Percentiles rank a stretch among this genome's conserved stretches.
These are phyloP conservation scores for Botrytis squamosa DNA, from an alignment of 2,329 filamentous ascomycete species.

Conservation along the genomic window DNA sequence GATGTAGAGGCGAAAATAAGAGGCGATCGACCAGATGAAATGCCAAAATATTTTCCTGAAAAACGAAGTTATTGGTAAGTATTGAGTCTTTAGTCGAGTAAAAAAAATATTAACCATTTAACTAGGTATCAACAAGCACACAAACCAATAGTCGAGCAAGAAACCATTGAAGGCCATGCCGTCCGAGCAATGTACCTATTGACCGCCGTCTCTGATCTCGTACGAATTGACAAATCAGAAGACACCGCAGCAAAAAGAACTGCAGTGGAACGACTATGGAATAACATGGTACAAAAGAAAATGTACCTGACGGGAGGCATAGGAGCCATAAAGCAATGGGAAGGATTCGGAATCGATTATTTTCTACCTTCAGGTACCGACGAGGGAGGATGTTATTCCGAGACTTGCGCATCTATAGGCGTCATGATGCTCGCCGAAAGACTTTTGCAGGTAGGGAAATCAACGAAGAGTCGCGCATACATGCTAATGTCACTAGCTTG, in stretches of 20 bases:
- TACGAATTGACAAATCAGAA: conserved; percentile 41
- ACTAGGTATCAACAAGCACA: conserved; percentile 59
- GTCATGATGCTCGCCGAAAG: conserved; percentile 60
- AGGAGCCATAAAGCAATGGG: conserved; percentile 56
- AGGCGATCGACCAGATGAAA: conserved; percentile 49
- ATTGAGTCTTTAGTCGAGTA: conserved; percentile 13
- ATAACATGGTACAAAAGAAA: conserved; percentile 59
- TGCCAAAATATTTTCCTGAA: conserved; percentile 49
- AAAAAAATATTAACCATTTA: conserved; percentile 29
- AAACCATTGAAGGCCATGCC: conserved; percentile 56
- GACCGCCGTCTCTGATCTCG: conserved; percentile 56
- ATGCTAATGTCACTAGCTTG: conserved; percentile 38
- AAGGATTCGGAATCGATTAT: conserved; percentile 60
- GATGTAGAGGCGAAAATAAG: conserved; percentile 52
- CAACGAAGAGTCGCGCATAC: not conserved
- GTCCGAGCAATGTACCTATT: conserved; percentile 61
- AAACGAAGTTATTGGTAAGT: conserved; percentile 42
- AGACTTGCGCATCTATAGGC: conserved; percentile 60
- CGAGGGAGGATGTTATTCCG: conserved; percentile 61
- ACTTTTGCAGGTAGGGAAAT: conserved; percentile 46
- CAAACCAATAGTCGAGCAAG: conserved; percentile 52
- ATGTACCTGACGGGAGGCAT: conserved; percentile 64
- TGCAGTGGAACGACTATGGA: conserved; percentile 52
- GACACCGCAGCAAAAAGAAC: conserved; percentile 23
- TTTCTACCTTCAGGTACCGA: conserved; percentile 58